Conservation (phyloP, 2,329 filamentous ascomycete genomes). For the Rhynchosporium agropyri region DNA sequence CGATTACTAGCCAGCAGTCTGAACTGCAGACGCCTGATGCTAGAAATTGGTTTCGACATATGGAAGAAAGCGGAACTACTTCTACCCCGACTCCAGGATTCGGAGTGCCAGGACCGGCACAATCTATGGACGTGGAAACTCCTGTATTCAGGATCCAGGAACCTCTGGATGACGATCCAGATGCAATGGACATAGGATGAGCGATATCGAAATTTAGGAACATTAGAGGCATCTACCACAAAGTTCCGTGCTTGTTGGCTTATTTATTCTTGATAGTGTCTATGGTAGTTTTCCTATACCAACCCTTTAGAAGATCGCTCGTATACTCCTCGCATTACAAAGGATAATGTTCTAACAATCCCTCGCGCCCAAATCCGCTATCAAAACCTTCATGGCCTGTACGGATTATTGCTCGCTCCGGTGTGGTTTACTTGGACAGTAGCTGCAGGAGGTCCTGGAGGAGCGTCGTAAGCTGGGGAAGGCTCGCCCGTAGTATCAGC, state of each 20-base stretch:
- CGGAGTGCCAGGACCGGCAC: slow-evolving; percentile 5
- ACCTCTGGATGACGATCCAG: slow-evolving; percentile 50
- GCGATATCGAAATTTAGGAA: slow-evolving; percentile 17
- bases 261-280: slow-evolving; percentile 44
- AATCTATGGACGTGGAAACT: slow-evolving; percentile 22
- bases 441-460: slow-evolving; percentile 53
- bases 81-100: background rate
- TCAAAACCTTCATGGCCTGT: slow-evolving; percentile 32
- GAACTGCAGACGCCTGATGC: slow-evolving; percentile 29
- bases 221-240: slow-evolving; percentile 23
- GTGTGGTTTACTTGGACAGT: slow-evolving; percentile 40
- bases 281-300: slow-evolving; percentile 6
- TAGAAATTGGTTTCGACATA: slow-evolving; percentile 26
- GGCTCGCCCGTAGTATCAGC: slow-evolving; percentile 34
- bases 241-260: slow-evolving; percentile 25
- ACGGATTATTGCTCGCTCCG: slow-evolving; percentile 43
- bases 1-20: slow-evolving; percentile 35
- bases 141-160: slow-evolving; percentile 2
- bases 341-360: slow-evolving; percentile 21
- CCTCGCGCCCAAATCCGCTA: slow-evolving; percentile 9
- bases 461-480: slow-evolving; percentile 48
- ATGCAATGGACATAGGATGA: slow-evolving; percentile 67
- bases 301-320: slow-evolving; percentile 25
- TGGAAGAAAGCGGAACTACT: slow-evolving; percentile 17
- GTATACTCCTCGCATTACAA: slow-evolving; percentile 34